Conservation (phyloP, 2,329 filamentous ascomycete species). For the Ophiostoma triangulosporum region DNA sequence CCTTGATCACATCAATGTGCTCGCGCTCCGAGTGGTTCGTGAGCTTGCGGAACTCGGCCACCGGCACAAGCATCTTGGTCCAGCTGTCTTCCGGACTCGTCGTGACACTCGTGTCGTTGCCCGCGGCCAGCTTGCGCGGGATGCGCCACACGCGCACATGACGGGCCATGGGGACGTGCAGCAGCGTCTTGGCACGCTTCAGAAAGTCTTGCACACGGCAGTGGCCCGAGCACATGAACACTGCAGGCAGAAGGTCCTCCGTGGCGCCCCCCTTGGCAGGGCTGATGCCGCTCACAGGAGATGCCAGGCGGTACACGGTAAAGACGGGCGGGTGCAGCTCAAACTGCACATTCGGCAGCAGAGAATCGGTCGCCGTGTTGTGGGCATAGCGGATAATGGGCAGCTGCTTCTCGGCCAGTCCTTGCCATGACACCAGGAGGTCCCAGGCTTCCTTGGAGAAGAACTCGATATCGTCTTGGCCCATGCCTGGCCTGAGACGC, state of each 20-base stretch:
- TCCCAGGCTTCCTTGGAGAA: conserved; percentile 74
- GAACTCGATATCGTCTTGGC: conserved; percentile 60
- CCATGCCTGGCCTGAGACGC: conserved; percentile 55
- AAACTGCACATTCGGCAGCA: conserved; percentile 57
- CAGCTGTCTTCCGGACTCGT: conserved; percentile 20
- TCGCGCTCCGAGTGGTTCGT: conserved; percentile 51
- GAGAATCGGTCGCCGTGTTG: conserved; percentile 51
- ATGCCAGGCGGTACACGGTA: conserved; percentile 67
- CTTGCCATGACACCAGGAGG: conserved; percentile 70
- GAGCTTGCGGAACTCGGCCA: conserved; percentile 48
- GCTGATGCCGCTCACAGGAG: conserved; percentile 40
- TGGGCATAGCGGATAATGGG: conserved; percentile 66
- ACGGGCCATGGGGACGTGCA: conserved; percentile 51
- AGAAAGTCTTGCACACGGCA: conserved; percentile 64
- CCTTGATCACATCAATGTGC: conserved; percentile 41
- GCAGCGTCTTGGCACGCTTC: conserved; percentile 53
- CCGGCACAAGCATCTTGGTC: conserved; percentile 43
- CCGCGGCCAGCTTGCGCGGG: conserved; percentile 28
- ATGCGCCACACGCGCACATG: conserved; percentile 71
- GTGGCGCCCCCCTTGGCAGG: conserved; percentile 48
- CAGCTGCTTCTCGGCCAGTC: conserved; percentile 52
- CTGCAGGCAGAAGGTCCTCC: conserved; percentile 45
- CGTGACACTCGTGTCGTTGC: conserved; percentile 7
- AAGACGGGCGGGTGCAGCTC: conserved; percentile 79
- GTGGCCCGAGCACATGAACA: conserved; percentile 57